Evolutionary conservation across 75 land plant species (phyloP).

Genomic region (Sequoiadendron giganteum): DNA sequence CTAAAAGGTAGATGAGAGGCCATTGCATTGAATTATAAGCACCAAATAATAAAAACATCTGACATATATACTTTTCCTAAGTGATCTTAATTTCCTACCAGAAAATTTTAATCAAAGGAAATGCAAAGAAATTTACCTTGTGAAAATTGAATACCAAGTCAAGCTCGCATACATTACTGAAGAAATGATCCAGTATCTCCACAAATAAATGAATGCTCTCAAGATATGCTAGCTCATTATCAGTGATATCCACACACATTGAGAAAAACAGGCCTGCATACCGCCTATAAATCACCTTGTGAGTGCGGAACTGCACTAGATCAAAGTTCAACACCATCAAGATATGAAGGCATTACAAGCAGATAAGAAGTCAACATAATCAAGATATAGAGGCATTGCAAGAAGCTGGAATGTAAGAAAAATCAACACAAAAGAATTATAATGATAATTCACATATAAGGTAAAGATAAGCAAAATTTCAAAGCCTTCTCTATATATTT

Average conservation of each 20-base stretch:
- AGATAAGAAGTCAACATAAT: background rate
- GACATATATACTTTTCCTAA: background rate
- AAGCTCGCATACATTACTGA: constrained; percentile 99
- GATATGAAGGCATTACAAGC: background rate
- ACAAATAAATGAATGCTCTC: constrained; percentile 98
- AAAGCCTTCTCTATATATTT: background rate
- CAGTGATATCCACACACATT: constrained; percentile 96
- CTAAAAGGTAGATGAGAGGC: background rate
- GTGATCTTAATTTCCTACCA: background rate
- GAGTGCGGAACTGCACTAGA: constrained; percentile 86
- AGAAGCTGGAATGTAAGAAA: background rate
- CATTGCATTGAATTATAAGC: background rate
- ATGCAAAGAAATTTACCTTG: constrained; percentile 57
- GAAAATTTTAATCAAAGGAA: background rate
- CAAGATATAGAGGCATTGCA: background rate
- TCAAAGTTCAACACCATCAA: background rate
- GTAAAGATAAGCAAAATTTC: background rate
- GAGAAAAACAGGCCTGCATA: constrained; percentile 99
- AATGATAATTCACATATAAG: background rate
- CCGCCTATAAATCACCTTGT: constrained; percentile 95
- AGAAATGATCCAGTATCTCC: constrained; percentile 97
- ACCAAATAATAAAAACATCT: background rate
- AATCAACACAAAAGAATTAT: background rate
- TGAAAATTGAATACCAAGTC: constrained; percentile 98
- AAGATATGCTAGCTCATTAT: constrained; percentile 94